Conservation (phyloP, 2,329 filamentous ascomycete genomes). For the Canariomyces notabilis region DNA sequence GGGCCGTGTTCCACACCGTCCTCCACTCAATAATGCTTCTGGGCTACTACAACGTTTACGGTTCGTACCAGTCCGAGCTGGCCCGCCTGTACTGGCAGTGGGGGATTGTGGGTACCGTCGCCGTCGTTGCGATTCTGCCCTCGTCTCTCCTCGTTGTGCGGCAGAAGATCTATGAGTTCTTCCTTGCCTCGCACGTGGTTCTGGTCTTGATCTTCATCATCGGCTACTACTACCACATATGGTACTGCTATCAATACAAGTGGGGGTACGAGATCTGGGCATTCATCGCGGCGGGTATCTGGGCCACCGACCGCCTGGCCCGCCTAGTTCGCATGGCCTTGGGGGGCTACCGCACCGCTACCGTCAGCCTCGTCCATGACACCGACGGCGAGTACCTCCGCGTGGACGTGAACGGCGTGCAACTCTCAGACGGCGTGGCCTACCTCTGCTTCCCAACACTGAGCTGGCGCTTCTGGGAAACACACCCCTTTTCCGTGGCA, state of each 20-base stretch:
- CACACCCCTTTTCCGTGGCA: slow-evolving; percentile 33
- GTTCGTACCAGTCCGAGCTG: slow-evolving; percentile 22
- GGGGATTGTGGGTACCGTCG: slow-evolving; percentile 38
- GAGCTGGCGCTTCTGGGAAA: slow-evolving; percentile 35
- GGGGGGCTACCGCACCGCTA: slow-evolving; percentile 7
- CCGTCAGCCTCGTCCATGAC: slow-evolving; percentile 20
- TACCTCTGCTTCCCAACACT: slow-evolving; percentile 35
- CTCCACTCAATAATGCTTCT: slow-evolving; percentile 33
- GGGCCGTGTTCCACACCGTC: slow-evolving; percentile 23
- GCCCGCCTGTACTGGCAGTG: slow-evolving; percentile 38
- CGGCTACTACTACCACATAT: slow-evolving; percentile 34
- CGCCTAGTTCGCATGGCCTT: slow-evolving; percentile 26
- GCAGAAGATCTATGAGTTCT: slow-evolving; percentile 36
- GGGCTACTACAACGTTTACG: slow-evolving; percentile 25
- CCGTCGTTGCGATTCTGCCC: slow-evolving; percentile 25
- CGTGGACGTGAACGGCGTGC: slow-evolving; percentile 27
- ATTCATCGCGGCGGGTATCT: slow-evolving; percentile 30
- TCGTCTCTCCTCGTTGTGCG: slow-evolving; percentile 32
- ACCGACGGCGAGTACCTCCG: slow-evolving; percentile 30
- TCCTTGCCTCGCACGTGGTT: slow-evolving; percentile 31
- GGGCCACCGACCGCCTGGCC: slow-evolving; percentile 29
- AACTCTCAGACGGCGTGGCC: slow-evolving; percentile 26
- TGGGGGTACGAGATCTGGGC: slow-evolving; percentile 37
- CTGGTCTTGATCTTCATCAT: slow-evolving; percentile 32
- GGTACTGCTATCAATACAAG: slow-evolving; percentile 30